Base-by-base conservation (phyloP, 2,329 filamentous ascomycete species). In the Neonectria neomacrospora region DNA sequence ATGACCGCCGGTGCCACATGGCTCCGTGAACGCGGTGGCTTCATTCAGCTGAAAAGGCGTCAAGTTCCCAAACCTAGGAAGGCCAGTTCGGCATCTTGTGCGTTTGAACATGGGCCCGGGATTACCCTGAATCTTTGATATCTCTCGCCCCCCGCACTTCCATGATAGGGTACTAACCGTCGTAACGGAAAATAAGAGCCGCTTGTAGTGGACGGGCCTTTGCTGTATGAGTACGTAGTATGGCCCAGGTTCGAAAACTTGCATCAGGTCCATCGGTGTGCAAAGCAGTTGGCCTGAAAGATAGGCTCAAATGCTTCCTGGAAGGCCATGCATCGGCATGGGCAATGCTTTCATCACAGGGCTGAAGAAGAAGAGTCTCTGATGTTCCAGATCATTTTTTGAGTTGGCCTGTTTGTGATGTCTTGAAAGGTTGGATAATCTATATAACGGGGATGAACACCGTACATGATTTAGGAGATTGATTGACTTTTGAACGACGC, bases 341-440 rank as follows among this genome's bases (percentile, higher is more conserved):
- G 42, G 26, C 47, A 47, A 44, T 50, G 58, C 26, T 45, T 56
- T 52, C 44, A 58, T 41, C 16, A 53, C 57, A 62, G 53, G 59
- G 59, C 53, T 62, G 47, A 45, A 51, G 53, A 30, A 57, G 30
- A 28, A 34, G 39, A 42, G 26, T 28, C 45, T 39, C 4, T 42
- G 26, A 44, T 14, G 54, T 53, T 44, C 59, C 58, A 62, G 59
- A 54, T 45, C 50, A 11, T 22, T 30, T n/a, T 53, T 23, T 23
- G 11, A 20, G 34, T 42, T 42, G 32, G 18, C 30, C n/a, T 47
- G 45, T 32, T 32, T 10, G 30, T 11, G 10, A 32, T 12, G 30
- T 11, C 5, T 3, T 34, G 32, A 34, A 34, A 34, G 14, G 14
- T 16, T 34, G 14, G 14, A 34, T 12, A 34, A 34, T 7, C 14